Conservation (phyloP, 352 stramenopile genomes). For the Hyphochytrium catenoides region DNA sequence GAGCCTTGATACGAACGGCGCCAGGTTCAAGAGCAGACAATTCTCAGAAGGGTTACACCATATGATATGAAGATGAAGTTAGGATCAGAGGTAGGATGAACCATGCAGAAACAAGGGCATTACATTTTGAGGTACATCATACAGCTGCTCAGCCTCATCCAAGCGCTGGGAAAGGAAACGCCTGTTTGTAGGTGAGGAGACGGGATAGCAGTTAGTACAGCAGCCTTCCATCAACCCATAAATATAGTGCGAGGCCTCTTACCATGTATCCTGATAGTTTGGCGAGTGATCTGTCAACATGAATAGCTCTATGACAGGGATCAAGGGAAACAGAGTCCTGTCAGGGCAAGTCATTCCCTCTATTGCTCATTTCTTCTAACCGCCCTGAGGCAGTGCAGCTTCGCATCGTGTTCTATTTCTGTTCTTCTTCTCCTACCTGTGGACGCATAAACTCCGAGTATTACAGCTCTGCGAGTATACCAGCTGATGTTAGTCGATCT, state of each 20-base stretch:
- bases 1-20: too few relatives aligned
- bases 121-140: conserved; percentile 50
- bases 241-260: not conserved
- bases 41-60: too few relatives aligned
- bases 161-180: conserved; percentile 47
- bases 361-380: conserved; percentile 36
- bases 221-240: not conserved
- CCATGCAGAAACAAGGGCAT: conserved; percentile 9
- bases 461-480: conserved; percentile 14
- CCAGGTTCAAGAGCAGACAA: too few relatives aligned
- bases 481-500: conserved; percentile 49
- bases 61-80: too few relatives aligned
- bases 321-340: not conserved
- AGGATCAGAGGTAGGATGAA: too few relatives aligned
- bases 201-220: not conserved
- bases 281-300: conserved; percentile 50
- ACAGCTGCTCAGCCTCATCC: conserved; percentile 47
- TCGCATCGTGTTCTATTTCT: too few relatives aligned
- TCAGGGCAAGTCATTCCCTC: not conserved
- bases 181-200: too few relatives aligned
- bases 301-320: conserved; percentile 23
- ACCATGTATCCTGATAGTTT: conserved; percentile 42
- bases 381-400: conserved; percentile 38
- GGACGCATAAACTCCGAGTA: not conserved
- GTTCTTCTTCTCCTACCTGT: too few relatives aligned